Evolutionary conservation across 192 early-diverging fungal genomes (phyloP), one percentile per base, ranked within the genome.

Genomic region (Phycomyces nitens): DNA sequence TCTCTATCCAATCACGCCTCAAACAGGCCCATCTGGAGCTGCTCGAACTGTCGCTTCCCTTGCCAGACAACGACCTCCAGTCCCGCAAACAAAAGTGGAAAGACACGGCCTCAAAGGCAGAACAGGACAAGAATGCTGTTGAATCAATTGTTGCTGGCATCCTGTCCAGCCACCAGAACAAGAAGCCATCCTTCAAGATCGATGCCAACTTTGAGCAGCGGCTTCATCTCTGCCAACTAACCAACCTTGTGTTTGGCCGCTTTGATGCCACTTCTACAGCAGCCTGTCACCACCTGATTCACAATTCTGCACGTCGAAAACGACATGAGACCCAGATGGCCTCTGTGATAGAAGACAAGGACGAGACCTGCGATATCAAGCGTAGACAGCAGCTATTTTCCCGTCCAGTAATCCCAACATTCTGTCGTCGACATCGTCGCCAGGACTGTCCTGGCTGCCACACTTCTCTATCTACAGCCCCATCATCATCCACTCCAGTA

Each of bases 181-280:
- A 53, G 55, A 61, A 53, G 41, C 73, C 71, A 15, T 66, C 60
- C 14, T 73, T 77, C 16, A 68, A 67, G 24, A 53, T 75, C 21
- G 75, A 76, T 47, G 58, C 60, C 11, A 65, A 80, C 39, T 70
- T 82, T 27, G 80, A 80, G 43, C 78, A 80, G n/a, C 75, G 81
- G 1, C 65, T 82, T 12, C 72, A 80, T 55, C 74, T 82, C 44
- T 80, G 81, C 58, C 81, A 82, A 53, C 42, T 80, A 18, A 82
- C 81, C 12, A 80, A 79, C 21, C 67, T 82, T 56, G 69, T 82
- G 12, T 82, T 82, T 77, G 81, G 81, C n/a, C 76, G 81, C n/a
- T 78, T 83, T 57, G 81, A 83, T 58, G 71, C 75, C 3, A 65
- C 71, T 16, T 64, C 60, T 2, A 73, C 43, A 1, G 56, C 59